Evolutionary conservation across 2,329 filamentous ascomycete species (phyloP).

Genomic region (Trichoderma sp.): DNA sequence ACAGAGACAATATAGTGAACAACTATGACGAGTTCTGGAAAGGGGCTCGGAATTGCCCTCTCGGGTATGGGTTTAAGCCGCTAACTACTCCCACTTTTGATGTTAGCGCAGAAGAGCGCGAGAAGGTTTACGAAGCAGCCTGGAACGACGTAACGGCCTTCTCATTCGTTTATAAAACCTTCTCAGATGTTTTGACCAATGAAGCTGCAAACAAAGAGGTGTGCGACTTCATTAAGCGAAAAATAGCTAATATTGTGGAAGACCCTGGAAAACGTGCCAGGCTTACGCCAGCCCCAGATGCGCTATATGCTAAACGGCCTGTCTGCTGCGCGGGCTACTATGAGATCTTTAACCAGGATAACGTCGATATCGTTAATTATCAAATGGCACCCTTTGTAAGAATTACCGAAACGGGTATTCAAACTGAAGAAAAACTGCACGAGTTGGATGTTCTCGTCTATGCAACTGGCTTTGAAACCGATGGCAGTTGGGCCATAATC

Average conservation of each 20-base stretch:
- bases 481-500: background rate
- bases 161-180: background rate
- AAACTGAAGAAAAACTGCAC: background rate
- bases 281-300: background rate
- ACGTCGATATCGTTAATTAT: background rate
- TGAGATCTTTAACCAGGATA: background rate
- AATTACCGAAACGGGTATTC: background rate
- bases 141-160: background rate
- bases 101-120: constrained; percentile 7
- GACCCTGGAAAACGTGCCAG: background rate
- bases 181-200: background rate
- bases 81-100: background rate
- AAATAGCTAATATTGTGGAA: background rate
- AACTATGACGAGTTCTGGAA: background rate
- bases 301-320: background rate
- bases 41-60: background rate
- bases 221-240: background rate
- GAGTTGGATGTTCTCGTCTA: constrained; percentile 6
- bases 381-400: background rate
- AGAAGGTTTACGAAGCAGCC: background rate
- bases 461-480: background rate
- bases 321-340: background rate
- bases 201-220: background rate
- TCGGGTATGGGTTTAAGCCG: background rate
- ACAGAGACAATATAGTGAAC: background rate